Percentiles rank a stretch among this genome's conserved stretches.
Evolutionary conservation across 2,329 filamentous ascomycete species (phyloP).

Genomic region (Scedosporium minutisporum): DNA sequence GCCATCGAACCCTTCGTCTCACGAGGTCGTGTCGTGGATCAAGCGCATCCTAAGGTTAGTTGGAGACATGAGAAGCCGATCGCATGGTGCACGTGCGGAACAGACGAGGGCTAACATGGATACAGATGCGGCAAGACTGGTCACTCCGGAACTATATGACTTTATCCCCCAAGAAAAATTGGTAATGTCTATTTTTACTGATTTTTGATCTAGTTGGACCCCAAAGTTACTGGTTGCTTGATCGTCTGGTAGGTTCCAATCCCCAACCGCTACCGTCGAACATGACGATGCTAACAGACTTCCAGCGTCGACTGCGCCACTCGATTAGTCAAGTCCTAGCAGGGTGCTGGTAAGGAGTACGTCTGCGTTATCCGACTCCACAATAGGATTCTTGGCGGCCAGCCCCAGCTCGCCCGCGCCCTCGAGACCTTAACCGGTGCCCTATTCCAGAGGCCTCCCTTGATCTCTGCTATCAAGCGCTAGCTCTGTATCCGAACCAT

Average conservation of each 20-base stretch:
- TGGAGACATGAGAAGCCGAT: slow-evolving; percentile 6
- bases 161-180: neutral
- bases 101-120: slow-evolving; percentile 3
- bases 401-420: slow-evolving; percentile 85
- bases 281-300: neutral
- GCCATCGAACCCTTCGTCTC: slow-evolving; percentile 92
- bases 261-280: too few species aligned
- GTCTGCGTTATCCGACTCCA: slow-evolving; percentile 92
- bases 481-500: slow-evolving; percentile 97
- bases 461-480: slow-evolving; percentile 98
- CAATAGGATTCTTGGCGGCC: slow-evolving; percentile 86
- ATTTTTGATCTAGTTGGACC: slow-evolving; percentile 53
- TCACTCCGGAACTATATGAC: slow-evolving; percentile 71
- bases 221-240: slow-evolving; percentile 92
- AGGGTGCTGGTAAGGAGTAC: slow-evolving; percentile 98
- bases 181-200: neutral
- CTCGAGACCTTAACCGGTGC: slow-evolving; percentile 94
- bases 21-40: slow-evolving; percentile 98
- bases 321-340: slow-evolving; percentile 88
- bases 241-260: slow-evolving; percentile 56
- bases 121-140: slow-evolving; percentile 72
- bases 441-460: slow-evolving; percentile 71
- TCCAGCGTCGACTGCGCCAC: slow-evolving; percentile 10
- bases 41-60: slow-evolving; percentile 82
- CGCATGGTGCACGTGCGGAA: neutral